These are phyloP conservation scores for Berkeleyomyces basicola DNA, from an alignment of 2,329 filamentous ascomycete genomes.

Conservation along the genomic window DNA sequence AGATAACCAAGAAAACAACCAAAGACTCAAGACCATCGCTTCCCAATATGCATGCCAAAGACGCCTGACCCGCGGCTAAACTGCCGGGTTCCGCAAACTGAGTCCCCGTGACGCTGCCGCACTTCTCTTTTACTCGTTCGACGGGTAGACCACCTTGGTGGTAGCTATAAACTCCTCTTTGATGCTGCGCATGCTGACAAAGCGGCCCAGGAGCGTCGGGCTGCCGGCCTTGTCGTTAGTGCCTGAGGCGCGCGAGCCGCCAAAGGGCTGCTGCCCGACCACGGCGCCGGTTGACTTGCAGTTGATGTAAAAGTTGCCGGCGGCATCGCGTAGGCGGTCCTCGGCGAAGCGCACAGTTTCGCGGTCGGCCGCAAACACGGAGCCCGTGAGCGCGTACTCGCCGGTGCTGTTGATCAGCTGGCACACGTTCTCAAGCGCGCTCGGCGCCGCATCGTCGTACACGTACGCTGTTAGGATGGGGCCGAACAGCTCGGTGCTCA, in stretches of 20 bases:
- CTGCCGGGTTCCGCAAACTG: background rate
- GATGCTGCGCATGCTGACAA: conserved; percentile 49
- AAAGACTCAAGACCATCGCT: background rate
- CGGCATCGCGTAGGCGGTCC: conserved; percentile 52
- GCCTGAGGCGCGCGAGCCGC: conserved; percentile 48
- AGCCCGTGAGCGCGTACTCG: conserved; percentile 63
- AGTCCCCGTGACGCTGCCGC: background rate
- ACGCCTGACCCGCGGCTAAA: background rate
- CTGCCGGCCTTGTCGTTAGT: conserved; percentile 62
- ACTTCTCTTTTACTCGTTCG: conserved; percentile 37
- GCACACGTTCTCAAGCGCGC: conserved; percentile 42
- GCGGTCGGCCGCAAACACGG: conserved; percentile 57
- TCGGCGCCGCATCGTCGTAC: conserved; percentile 50
- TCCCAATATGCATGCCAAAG: background rate
- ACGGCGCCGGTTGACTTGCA: conserved; percentile 64
- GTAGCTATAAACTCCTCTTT: conserved; percentile 61
- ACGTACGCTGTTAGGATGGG: conserved; percentile 59
- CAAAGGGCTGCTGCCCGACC: conserved; percentile 57
- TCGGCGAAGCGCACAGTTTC: conserved; percentile 50
- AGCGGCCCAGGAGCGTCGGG: conserved; percentile 44
- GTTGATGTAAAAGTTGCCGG: conserved; percentile 78
- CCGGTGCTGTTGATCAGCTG: conserved; percentile 52
- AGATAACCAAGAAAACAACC: background rate
- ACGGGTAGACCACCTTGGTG: conserved; percentile 49
- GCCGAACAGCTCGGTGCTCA: conserved; percentile 69